Conservation (phyloP, 371 early-diverging fungal species). For the Mucor circinelloides region DNA sequence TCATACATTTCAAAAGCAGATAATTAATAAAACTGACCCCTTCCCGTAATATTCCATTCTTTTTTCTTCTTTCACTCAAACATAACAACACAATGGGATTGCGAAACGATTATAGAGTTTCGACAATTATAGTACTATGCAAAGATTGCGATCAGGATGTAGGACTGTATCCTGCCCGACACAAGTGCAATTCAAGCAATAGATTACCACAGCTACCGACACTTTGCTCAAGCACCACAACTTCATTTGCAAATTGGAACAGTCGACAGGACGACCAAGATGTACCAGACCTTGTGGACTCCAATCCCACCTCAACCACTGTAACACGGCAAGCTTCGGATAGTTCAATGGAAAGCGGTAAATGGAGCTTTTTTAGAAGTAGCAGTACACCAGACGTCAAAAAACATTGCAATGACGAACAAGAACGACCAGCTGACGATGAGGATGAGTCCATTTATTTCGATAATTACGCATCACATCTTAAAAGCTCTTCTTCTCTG, state of each 20-base stretch:
- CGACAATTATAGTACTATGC: slow-evolving; percentile 63
- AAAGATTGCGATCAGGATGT: slow-evolving; percentile 73
- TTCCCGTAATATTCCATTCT: background rate
- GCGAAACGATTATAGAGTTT: slow-evolving; percentile 63
- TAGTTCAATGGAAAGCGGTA: slow-evolving; percentile 15
- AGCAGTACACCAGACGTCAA: background rate
- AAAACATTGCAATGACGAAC: background rate
- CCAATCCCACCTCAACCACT: background rate
- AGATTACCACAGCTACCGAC: slow-evolving; percentile 11
- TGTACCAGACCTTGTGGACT: slow-evolving; percentile 6
- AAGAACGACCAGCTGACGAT: background rate
- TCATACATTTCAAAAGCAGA: background rate
- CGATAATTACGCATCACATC: slow-evolving; percentile 37
- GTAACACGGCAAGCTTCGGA: slow-evolving; percentile 20
- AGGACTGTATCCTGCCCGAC: slow-evolving; percentile 68
- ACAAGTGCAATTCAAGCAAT: slow-evolving; percentile 47
- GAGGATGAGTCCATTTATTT: slow-evolving; percentile 23
- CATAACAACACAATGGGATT: background rate
- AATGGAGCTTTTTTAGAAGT: slow-evolving; percentile 14
- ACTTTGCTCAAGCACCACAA: slow-evolving; percentile 12
- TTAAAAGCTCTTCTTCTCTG: slow-evolving; percentile 21
- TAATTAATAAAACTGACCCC: background rate
- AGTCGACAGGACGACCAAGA: background rate
- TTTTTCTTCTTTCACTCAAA: background rate
- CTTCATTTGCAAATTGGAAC: background rate